Conservation (phyloP, 257 asterid genomes). For the Gentiana straminea region DNA sequence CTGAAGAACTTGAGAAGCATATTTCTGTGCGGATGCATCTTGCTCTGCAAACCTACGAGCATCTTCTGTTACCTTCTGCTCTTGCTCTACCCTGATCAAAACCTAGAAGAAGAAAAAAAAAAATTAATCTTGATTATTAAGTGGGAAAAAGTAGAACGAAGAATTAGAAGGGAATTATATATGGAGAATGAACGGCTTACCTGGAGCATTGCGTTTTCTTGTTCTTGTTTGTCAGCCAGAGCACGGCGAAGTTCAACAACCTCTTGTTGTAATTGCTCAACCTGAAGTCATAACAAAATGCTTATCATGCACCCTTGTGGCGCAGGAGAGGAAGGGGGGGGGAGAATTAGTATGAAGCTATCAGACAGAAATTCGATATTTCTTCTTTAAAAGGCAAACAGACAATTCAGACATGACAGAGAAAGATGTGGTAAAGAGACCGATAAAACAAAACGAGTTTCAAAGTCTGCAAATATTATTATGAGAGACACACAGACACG, state of each 20-base stretch:
- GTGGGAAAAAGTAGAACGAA: no score
- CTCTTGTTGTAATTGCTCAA: constrained; percentile 79
- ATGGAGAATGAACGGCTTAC: constrained; percentile 16
- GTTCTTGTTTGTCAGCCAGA: constrained; percentile 90
- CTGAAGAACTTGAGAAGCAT: constrained; percentile 87
- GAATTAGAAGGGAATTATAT: background rate
- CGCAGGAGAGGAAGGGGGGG: background rate
- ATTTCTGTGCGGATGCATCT: constrained; percentile 94
- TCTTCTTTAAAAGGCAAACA: background rate
- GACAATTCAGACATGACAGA: background rate
- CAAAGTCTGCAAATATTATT: no score
- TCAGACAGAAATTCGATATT: background rate
- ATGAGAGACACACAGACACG: no score
- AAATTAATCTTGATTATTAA: no score
- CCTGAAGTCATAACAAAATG: constrained; percentile 37
- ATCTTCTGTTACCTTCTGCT: constrained; percentile 95
- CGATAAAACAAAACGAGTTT: background rate
- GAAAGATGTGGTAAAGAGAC: background rate
- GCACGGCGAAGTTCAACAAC: constrained; percentile 56
- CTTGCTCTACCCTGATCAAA: constrained; percentile 96
- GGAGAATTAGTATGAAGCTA: background rate
- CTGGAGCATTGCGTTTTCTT: constrained; percentile 96
- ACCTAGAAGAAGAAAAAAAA: constrained; percentile 29
- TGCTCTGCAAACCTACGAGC: constrained; percentile 96
- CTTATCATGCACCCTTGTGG: background rate